Conservation (phyloP, 306 rosid species). For the Ceratonia siliqua region DNA sequence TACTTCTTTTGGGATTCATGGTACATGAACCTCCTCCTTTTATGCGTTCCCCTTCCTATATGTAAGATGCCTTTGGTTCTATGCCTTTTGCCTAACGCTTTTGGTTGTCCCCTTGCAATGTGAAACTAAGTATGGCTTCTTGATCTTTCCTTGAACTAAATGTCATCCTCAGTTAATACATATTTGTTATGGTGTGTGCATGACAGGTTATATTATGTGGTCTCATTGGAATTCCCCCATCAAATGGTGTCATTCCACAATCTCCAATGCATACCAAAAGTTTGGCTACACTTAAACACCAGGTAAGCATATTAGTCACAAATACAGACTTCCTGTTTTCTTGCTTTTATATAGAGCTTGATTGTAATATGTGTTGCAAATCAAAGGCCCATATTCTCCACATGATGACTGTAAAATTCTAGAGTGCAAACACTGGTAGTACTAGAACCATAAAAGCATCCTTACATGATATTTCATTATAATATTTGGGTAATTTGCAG, state of each 20-base stretch:
- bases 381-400: neutral
- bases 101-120: conserved; percentile 1
- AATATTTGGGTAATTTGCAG: conserved; percentile 44
- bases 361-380: neutral
- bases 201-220: conserved; percentile 81
- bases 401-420: neutral
- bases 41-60: conserved; percentile 6
- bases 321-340: neutral
- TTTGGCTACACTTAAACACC: conserved; percentile 80
- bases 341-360: conserved; percentile 23
- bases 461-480: neutral
- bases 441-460: neutral
- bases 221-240: conserved; percentile 75
- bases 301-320: conserved; percentile 45
- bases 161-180: conserved; percentile 1
- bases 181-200: conserved; percentile 24
- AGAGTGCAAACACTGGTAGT: neutral
- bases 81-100: conserved; percentile 4
- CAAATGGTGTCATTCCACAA: conserved; percentile 89
- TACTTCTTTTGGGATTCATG: conserved; percentile 85
- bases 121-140: neutral
- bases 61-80: conserved; percentile 17
- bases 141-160: conserved; percentile 7
- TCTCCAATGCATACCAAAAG: conserved; percentile 88
- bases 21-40: conserved; percentile 38